Percentiles rank a stretch among this genome's conserved stretches.
Conservation (phyloP, 495 filamentous ascomycete genomes). For the Apodospora peruviana region DNA sequence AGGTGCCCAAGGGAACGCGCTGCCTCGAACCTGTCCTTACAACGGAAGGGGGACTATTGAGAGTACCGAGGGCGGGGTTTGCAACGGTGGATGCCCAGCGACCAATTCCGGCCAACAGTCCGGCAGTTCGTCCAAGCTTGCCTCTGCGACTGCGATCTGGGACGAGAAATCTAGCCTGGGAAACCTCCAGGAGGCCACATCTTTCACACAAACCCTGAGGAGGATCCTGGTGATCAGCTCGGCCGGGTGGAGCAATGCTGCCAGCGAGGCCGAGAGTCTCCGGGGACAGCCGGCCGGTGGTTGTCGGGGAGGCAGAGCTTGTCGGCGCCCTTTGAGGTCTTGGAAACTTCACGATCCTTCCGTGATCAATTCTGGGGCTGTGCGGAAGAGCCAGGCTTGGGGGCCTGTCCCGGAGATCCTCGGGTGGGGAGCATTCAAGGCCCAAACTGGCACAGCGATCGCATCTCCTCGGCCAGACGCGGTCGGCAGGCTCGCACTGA, state of each 20-base stretch:
- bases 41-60: neutral
- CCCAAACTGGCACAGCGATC: neutral
- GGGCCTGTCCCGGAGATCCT: neutral
- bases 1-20: neutral
- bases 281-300: neutral
- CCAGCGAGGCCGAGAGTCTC: neutral
- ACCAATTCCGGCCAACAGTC: neutral
- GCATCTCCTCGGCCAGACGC: slow-evolving; percentile 1
- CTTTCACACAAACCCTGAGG: neutral
- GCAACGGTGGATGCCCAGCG: neutral
- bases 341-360: neutral
- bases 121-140: neutral
- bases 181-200: neutral
- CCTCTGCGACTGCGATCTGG: neutral
- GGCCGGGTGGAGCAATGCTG: neutral
- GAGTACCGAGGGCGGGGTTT: neutral
- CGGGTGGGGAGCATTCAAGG: neutral
- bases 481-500: neutral
- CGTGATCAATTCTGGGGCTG: neutral
- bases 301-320: neutral
- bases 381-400: neutral
- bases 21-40: neutral
- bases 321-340: neutral
- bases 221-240: neutral
- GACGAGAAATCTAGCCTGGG: neutral